Conservation (phyloP, 805 yeast genomes). For the Isabelozyma pseudorhagii region DNA sequence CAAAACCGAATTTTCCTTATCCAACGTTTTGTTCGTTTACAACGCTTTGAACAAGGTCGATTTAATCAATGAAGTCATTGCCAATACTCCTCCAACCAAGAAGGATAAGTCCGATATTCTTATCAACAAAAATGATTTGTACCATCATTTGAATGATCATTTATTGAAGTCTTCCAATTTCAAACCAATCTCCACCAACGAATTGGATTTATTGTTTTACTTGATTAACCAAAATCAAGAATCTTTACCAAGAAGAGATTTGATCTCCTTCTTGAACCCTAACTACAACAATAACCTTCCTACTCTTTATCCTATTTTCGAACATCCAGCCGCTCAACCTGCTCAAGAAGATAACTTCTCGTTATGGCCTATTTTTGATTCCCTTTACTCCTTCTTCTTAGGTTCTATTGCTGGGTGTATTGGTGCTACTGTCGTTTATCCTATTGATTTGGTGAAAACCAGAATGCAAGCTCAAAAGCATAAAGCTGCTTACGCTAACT, state of each 20-base stretch:
- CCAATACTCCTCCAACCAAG: conserved; percentile 43
- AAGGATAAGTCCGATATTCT: conserved; percentile 39
- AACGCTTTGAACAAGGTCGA: conserved; percentile 40
- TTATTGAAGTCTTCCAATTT: conserved; percentile 41
- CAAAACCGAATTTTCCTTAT: conserved; percentile 28
- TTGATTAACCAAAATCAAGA: conserved; percentile 38
- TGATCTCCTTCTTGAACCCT: conserved; percentile 57
- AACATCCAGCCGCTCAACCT: conserved; percentile 41
- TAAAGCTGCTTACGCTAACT: conserved; percentile 67
- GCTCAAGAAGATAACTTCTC: conserved; percentile 37
- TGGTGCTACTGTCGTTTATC: conserved; percentile 97
- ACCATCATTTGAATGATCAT: conserved; percentile 41
- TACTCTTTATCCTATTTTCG: conserved; percentile 35
- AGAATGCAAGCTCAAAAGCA: conserved; percentile 95
- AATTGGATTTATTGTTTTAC: conserved; percentile 39
- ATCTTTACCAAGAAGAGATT: conserved; percentile 38
- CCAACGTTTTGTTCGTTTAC: conserved; percentile 39
- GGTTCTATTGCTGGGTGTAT: conserved; percentile 97
- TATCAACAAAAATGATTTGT: conserved; percentile 39
- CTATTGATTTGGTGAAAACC: conserved; percentile 93
- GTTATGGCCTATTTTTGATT: conserved; percentile 55
- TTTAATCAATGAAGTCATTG: conserved; percentile 43
- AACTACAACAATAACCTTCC: conserved; percentile 35
- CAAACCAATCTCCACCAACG: conserved; percentile 37
- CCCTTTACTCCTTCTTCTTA: conserved; percentile 79